Base-by-base conservation (phyloP, 1,284 basidiomycete genomes). In the Ustilago curta region DNA sequence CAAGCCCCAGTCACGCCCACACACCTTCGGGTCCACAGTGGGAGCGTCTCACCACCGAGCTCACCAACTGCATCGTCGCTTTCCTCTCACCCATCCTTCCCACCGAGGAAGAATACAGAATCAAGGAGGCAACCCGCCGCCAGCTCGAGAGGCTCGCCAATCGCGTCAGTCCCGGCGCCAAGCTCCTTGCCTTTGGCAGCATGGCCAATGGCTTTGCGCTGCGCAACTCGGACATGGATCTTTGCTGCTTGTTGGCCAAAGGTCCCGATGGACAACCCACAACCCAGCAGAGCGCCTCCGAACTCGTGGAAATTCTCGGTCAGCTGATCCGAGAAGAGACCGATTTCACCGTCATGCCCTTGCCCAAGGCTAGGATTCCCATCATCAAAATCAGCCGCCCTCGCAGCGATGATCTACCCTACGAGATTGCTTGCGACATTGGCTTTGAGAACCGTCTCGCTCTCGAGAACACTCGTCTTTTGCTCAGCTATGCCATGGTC, bases 391-490 rank as follows among this genome's bases (percentile, higher is more conserved):
- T 99, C 63, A 94, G 92, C 44, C 89, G 97, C 56, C 70, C 95
- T 78, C 92, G 95, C 18, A 95, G 94, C 0, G 91, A 91, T 16
- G 94, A 93, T 2, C 87, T 97, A 8, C 79, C 82, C 11, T 80
- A 75, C 86, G 88, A 88, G 47, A 88, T 99, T 78, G 92, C 95
- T 19, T 98, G 96, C 85, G 96, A 99, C 86, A 99, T 99, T 79
- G 96, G 96, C 29, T 98, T 99, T 78, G 96, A 97, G 87, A 98
- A 98, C 86, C 90, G 95, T 78, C 88, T 99, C 49, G 96, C 96
- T 19, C 88, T 99, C 66, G 96, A 99, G 87, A 99, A 99, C 85
- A 99, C 96, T 48, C 90, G 97, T 51, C 87, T 99, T 70, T 88
- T 99, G 65, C 92, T 97, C 88, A 98, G 94, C 82, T 99, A 99